Percentiles rank a stretch among this genome's conserved stretches.
phyloP scores from a whole-genome alignment of 805 yeast genomes.

The Wickerhamomyces strasburgensis region DNA sequence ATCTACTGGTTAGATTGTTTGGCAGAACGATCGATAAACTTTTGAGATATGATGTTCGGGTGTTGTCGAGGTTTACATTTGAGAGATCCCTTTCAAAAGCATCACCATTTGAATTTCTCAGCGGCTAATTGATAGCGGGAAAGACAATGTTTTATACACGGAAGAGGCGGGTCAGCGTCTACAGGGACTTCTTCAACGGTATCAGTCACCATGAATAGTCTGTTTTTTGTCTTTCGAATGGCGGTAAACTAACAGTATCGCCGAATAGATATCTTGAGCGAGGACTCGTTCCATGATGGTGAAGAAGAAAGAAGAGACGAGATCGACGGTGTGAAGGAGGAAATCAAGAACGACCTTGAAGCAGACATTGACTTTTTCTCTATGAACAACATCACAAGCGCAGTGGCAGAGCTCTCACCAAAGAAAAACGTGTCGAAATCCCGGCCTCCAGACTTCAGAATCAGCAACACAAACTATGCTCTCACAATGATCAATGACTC shows the following conservation, averaged over 20 bases:
- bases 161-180: constrained; percentile 20
- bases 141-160: constrained; percentile 20
- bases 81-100: background rate
- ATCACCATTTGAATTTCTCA: background rate
- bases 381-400: constrained; percentile 10
- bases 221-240: no score
- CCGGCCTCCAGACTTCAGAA: no score
- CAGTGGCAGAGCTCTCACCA: constrained; percentile 13
- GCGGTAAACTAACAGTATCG: no score
- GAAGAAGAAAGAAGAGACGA: background rate
- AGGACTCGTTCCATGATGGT: constrained; percentile 1
- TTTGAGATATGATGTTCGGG: no score
- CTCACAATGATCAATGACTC: no score
- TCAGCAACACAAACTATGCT: no score
- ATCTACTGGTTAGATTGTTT: no score
- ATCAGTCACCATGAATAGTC: constrained; percentile 1
- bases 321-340: background rate
- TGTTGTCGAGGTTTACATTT: background rate
- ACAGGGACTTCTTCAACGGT: constrained; percentile 22
- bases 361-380: constrained; percentile 10
- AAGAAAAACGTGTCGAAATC: constrained; percentile 6
- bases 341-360: constrained; percentile 4
- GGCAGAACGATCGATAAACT: no score
- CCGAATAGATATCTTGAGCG: background rate
- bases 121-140: background rate